Conservation (phyloP, 352 stramenopile species). For the Phytophthora megakarya region DNA sequence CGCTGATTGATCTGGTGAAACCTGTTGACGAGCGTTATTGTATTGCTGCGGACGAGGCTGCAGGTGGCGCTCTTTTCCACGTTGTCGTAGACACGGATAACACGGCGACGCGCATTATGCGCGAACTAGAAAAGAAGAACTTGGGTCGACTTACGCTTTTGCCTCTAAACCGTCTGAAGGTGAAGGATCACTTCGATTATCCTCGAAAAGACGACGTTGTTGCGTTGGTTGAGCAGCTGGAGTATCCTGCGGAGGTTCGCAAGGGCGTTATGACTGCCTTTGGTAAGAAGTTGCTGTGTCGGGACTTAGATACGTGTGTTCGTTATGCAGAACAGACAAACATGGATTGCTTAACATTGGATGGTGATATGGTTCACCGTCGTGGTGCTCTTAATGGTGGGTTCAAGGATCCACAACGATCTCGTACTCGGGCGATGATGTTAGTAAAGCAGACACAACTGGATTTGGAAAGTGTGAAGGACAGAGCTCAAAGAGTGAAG, state of each 20-base stretch:
- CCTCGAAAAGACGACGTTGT: slow-evolving; percentile 82
- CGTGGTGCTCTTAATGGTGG: slow-evolving; percentile 97
- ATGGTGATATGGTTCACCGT: slow-evolving; percentile 97
- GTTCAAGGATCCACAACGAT: slow-evolving; percentile 92
- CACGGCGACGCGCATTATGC: slow-evolving; percentile 95
- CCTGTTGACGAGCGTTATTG: slow-evolving; percentile 91
- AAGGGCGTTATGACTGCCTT: slow-evolving; percentile 96
- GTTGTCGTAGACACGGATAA: slow-evolving; percentile 99
- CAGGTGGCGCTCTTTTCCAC: slow-evolving; percentile 96
- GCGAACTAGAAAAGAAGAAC: slow-evolving; percentile 93
- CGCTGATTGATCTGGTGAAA: slow-evolving; percentile 96
- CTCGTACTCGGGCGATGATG: slow-evolving; percentile 80
- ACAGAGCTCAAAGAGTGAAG: slow-evolving; percentile 85
- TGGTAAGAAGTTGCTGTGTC: slow-evolving; percentile 96
- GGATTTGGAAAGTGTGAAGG: slow-evolving; percentile 69
- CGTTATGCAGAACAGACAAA: slow-evolving; percentile 80
- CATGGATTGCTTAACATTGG: slow-evolving; percentile 98
- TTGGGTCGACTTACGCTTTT: slow-evolving; percentile 97
- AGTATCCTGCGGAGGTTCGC: slow-evolving; percentile 85
- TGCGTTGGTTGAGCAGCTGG: slow-evolving; percentile 85
- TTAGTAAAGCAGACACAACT: slow-evolving; percentile 80
- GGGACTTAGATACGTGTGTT: slow-evolving; percentile 90
- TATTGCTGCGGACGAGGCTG: slow-evolving; percentile 95
- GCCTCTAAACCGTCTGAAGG: slow-evolving; percentile 91
- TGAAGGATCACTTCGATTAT: slow-evolving; percentile 83